These are phyloP conservation scores for Yarrowia deformans DNA, from an alignment of 805 yeast species.

Conservation along the genomic window DNA sequence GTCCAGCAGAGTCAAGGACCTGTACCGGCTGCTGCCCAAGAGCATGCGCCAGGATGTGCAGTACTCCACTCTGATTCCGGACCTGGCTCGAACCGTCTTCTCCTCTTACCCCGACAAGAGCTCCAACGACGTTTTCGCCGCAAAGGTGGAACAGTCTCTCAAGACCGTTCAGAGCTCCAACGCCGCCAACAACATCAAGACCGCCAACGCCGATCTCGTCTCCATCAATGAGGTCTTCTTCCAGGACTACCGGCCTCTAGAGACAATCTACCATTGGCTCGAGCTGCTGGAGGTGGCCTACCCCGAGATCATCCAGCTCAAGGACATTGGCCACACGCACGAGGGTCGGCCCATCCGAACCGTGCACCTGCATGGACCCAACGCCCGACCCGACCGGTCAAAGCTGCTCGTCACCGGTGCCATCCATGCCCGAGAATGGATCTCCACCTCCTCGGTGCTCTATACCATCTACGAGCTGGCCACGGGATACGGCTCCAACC, in stretches of 20 bases:
- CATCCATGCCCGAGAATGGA: conserved; percentile 91
- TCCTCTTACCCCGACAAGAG: conserved; percentile 43
- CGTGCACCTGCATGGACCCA: conserved; percentile 59
- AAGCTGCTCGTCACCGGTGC: conserved; percentile 85
- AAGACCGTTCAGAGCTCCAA: conserved; percentile 1
- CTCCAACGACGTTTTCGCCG: conserved; percentile 8
- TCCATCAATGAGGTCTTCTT: conserved; percentile 59
- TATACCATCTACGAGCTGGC: conserved; percentile 61
- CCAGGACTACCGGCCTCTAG: conserved; percentile 69
- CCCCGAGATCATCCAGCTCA: conserved; percentile 67
- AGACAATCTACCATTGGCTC: conserved; percentile 76
- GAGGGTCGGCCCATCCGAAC: conserved; percentile 78
- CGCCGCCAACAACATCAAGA: conserved; percentile 5
- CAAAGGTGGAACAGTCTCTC: conserved; percentile 9
- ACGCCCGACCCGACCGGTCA: conserved; percentile 54
- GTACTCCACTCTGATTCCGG: conserved; percentile 43
- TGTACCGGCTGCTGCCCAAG: conserved; percentile 44
- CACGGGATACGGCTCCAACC: conserved; percentile 44
- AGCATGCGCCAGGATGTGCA: conserved; percentile 42
- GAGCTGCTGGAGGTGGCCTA: conserved; percentile 65
- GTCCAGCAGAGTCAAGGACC: conserved; percentile 42
- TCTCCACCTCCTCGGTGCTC: conserved; percentile 72
- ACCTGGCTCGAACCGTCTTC: conserved; percentile 47
- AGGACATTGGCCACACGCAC: conserved; percentile 74
- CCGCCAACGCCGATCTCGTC: conserved; percentile 17